Evolutionary conservation across 2,329 filamentous ascomycete species (phyloP).

Genomic region (Cercospora zeina): DNA sequence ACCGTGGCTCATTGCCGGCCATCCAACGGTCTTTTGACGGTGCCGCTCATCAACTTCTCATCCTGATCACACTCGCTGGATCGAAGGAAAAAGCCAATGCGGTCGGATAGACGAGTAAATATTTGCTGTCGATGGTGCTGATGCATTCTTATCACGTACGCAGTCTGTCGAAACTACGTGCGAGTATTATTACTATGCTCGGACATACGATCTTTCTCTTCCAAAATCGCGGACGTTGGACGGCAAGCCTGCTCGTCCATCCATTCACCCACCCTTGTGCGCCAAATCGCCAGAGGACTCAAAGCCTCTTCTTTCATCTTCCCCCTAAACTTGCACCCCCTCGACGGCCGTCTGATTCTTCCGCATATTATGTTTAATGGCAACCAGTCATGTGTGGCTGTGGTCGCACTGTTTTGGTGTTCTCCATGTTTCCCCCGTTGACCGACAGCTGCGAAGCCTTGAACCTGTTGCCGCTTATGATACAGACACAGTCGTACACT

Average conservation of each 20-base stretch:
- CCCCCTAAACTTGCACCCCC: background rate
- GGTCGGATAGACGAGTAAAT: background rate
- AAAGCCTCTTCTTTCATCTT: background rate
- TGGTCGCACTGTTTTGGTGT: slow-evolving; percentile 7
- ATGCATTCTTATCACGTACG: background rate
- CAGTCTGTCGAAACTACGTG: slow-evolving; percentile 10
- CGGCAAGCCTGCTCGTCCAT: slow-evolving; percentile 16
- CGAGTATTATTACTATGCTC: slow-evolving; percentile 20
- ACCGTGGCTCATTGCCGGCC: background rate
- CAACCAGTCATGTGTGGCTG: background rate
- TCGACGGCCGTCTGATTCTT: background rate
- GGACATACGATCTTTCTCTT: slow-evolving; percentile 16
- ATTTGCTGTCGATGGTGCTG: background rate
- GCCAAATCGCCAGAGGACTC: slow-evolving; percentile 8
- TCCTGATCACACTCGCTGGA: background rate
- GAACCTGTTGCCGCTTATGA: slow-evolving; percentile 22
- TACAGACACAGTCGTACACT: slow-evolving; percentile 27
- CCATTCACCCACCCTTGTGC: slow-evolving; percentile 6
- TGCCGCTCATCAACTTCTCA: background rate
- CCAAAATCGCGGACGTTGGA: slow-evolving; percentile 1
- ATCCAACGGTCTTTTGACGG: background rate
- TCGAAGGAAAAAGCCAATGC: background rate
- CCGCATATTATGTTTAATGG: slow-evolving; percentile 12
- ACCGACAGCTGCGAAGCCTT: slow-evolving; percentile 10
- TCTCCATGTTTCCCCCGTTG: slow-evolving; percentile 3